These are phyloP conservation scores for Penicillium corylophilum DNA, from an alignment of 2,329 filamentous ascomycete species.

Conservation along the genomic window DNA sequence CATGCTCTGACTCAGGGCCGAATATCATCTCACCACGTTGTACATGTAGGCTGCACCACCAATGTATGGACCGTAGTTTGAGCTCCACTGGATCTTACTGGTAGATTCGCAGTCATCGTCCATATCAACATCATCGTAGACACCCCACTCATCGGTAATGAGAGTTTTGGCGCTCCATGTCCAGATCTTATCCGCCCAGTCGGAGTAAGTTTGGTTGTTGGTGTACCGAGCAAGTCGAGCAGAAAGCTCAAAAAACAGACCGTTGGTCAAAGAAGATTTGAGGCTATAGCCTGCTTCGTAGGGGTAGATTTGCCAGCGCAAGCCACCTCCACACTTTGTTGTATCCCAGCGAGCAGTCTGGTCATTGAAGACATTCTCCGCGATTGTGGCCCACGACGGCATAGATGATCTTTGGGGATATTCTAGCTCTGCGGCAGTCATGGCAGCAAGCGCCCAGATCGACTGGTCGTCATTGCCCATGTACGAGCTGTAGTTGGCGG, in stretches of 20 bases:
- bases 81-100: constrained; percentile 54
- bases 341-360: constrained; percentile 13
- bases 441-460: constrained; percentile 71
- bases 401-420: constrained; percentile 65
- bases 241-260: constrained; percentile 12
- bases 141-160: constrained; percentile 1
- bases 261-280: constrained; percentile 11
- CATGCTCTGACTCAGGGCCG: neutral
- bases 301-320: constrained; percentile 13
- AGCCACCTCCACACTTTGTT: constrained; percentile 5
- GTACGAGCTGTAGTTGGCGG: constrained; percentile 49
- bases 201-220: constrained; percentile 11
- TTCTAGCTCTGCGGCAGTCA: constrained; percentile 71
- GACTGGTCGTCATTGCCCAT: constrained; percentile 53
- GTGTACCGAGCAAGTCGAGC: constrained; percentile 12
- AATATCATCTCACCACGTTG: constrained; percentile 50
- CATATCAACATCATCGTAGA: constrained; percentile 28
- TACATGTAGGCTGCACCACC: constrained; percentile 64
- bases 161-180: constrained; percentile 10
- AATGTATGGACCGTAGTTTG: constrained; percentile 56
- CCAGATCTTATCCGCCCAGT: constrained; percentile 16
- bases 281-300: constrained; percentile 34
- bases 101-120: constrained; percentile 52
- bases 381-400: constrained; percentile 28
- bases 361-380: constrained; percentile 11